Base-by-base conservation (phyloP, 768 basidiomycete genomes). In the Suillus subalutaceus region DNA sequence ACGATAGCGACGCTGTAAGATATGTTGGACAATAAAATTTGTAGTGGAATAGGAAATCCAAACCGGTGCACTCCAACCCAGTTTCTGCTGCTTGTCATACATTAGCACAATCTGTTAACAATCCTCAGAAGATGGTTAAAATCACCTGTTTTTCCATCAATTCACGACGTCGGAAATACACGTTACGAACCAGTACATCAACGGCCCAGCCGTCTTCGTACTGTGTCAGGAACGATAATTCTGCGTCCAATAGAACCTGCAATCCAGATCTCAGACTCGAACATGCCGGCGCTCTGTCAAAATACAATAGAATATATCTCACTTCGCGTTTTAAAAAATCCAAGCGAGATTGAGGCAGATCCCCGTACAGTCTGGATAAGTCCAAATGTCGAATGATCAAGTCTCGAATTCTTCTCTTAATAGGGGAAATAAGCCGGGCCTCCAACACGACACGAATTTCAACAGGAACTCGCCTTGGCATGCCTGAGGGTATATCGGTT, bases 241-340 rank as follows among this genome's bases (percentile, higher is more conserved):
- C 55, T 32, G 35, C 6, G 12, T 56, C 32, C 20, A 56, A 32
- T 56, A 56, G 55, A 20, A 56, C 3, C 55, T 56, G 32, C 20
- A 56, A 56, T 56, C 5, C 55, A n/a, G 10, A 56, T n/a, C n/a
- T 56, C 55, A 56, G 35, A 35, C 55, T 37, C 12, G 12, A 37
- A 56, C 20, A 37, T 37, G 32, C 18, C 2, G 10, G 16, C 18
- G 32, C 18, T 55, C 18, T 35, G 53, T 20, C 32, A 26, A 35
- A 30, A 30, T 30, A 52, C 15, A 35, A 35, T 35, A 4, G 2
- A 32, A 32, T 35, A n/a, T 56, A 2, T 35, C 35, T 37, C 7
- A 56, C 55, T 35, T 56, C 55, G 12, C 55, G 55, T 56, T 56
- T 56, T 37, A 56, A 37, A 56, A 56, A 56, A 35, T 56, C 55